Evolutionary conservation across 129 eudicot genomes (phyloP).

Genomic region (Cynara cardunculus): DNA sequence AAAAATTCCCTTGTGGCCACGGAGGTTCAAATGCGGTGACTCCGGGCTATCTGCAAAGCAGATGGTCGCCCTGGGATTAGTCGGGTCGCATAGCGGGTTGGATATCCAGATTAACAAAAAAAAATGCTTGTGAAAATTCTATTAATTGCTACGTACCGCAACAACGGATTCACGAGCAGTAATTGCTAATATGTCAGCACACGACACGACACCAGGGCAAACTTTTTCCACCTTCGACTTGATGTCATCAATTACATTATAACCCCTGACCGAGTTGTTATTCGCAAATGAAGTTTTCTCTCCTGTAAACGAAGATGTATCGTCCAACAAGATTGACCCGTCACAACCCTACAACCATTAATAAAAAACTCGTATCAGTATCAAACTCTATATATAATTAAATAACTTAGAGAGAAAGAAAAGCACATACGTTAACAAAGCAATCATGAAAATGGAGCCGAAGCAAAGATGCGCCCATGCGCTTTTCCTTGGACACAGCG

Average conservation of each 20-base stretch:
- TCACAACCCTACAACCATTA: conserved; percentile 46
- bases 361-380: neutral
- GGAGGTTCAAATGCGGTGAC: too few species aligned
- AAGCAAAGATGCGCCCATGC: conserved; percentile 68
- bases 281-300: conserved; percentile 52
- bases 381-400: neutral
- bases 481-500: conserved; percentile 44
- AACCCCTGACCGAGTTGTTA: conserved; percentile 38
- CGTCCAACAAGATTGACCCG: conserved; percentile 50
- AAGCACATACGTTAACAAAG: conserved; percentile 44
- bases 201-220: conserved; percentile 59
- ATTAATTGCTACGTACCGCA: conserved; percentile 22
- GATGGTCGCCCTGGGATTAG: too few species aligned
- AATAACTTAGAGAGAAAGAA: neutral
- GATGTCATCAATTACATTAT: conserved; percentile 41
- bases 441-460: conserved; percentile 59
- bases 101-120: too few species aligned
- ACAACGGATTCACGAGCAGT: conserved; percentile 47
- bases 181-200: conserved; percentile 58
- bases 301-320: conserved; percentile 48
- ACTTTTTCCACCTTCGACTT: conserved; percentile 39
- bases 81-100: too few species aligned
- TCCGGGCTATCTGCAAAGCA: too few species aligned
- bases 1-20: too few species aligned
- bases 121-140: neutral